Conservation (phyloP, 139 green algal species). For the Micractinium conductrix region DNA sequence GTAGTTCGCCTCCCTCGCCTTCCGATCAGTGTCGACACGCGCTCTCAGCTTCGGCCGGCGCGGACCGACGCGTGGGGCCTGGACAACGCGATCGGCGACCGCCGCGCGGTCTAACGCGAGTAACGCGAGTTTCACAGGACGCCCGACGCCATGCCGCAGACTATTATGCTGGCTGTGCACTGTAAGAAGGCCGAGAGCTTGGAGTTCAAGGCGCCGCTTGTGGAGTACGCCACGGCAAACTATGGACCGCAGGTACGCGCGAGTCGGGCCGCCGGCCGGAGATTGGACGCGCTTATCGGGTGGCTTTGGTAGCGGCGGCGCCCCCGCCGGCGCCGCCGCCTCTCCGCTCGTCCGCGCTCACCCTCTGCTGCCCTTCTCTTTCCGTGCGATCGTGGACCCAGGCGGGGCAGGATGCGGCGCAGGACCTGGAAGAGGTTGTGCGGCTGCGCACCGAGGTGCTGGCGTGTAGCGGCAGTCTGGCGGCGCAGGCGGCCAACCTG, state of each 20-base stretch:
- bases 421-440: constrained; percentile 76
- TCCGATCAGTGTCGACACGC: too few species aligned
- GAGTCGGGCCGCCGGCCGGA: background rate
- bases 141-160: constrained; percentile 1
- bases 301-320: too few species aligned
- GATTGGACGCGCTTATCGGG: background rate
- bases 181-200: constrained; percentile 79
- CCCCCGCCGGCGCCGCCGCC: too few species aligned
- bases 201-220: constrained; percentile 75
- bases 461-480: constrained; percentile 45
- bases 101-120: too few species aligned
- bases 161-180: constrained; percentile 75
- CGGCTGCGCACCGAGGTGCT: constrained; percentile 61
- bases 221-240: constrained; percentile 65
- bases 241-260: constrained; percentile 62
- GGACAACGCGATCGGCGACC: too few species aligned
- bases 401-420: constrained; percentile 65
- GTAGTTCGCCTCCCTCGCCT: too few species aligned
- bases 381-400: background rate
- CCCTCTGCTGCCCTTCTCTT: background rate
- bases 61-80: too few species aligned
- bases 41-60: too few species aligned
- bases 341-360: background rate
- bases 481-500: constrained; percentile 49
- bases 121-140: too few species aligned